Base-by-base conservation (phyloP, 805 yeast species). In the Metschnikowia cubensis region DNA sequence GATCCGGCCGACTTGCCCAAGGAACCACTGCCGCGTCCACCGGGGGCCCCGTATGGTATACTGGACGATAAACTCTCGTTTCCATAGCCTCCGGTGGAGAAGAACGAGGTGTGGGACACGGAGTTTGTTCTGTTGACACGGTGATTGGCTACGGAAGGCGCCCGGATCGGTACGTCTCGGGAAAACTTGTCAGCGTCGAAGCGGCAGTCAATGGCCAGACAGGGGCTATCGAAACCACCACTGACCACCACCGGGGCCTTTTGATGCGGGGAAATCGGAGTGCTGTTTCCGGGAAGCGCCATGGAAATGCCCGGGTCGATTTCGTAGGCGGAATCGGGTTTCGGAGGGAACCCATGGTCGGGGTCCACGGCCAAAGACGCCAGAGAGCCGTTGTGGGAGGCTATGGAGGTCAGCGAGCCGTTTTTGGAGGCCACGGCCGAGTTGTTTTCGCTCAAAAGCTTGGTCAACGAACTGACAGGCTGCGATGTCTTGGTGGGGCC, bases 31-130 rank as follows among this genome's bases (percentile, higher is more conserved):
- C 45, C 44, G 42, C 68, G 75, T 7, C 87, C 85, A 21, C 87
- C 87, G 1, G 90, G 90, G 1, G 83, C 89, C 6, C 85, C 75
- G 64, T 84, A 85, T 1, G 90, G 90, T 45, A 85, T 84, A 36
- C 81, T 74, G 21, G 81, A 71, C 4, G 87, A 79, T 56, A 84
- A 70, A 51, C 73, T 69, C 51, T 74, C 77, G 36, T 63, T 58
- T 22, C 68, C 68, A 52, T 67, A 66, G 46, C 68, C 68, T 15
- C 65, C 66, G 21, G 60, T 54, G 46, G 67, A 61, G 45, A 65
- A 59, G 50, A 71, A 73, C 18, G 74, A 70, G 35, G 73, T 63
- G 55, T 73, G 76, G 7, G 72, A 62, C 29, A 69, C 61, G 10
- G 76, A 72, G 53, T 69, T 68, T 36, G 71, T 69, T 35, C 76